phyloP scores from a whole-genome alignment of 805 yeast genomes.

The Lipomyces sp. region DNA sequence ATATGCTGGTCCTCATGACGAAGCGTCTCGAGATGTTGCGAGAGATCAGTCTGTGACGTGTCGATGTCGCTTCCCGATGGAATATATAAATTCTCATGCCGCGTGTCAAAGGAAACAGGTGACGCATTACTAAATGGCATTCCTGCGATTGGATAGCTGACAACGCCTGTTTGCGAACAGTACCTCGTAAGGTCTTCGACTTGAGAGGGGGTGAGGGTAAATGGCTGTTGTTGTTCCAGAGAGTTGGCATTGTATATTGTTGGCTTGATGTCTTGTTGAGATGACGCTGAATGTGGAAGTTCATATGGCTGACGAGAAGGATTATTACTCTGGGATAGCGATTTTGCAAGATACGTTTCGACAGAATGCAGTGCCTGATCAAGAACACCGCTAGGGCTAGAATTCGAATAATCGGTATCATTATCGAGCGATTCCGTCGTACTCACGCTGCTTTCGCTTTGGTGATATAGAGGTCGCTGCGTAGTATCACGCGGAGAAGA shows the following conservation, averaged over 20 bases:
- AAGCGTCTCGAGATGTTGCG: neutral
- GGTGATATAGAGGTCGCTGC: neutral
- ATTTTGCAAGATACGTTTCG: constrained; percentile 19
- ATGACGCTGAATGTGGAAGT: neutral
- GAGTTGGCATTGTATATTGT: neutral
- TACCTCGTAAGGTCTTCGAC: constrained; percentile 20
- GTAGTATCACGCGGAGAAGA: constrained; percentile 1
- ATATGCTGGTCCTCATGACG: neutral
- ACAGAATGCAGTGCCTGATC: constrained; percentile 32
- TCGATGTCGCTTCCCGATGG: neutral
- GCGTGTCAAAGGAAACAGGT: neutral
- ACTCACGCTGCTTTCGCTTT: neutral
- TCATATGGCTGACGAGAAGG: neutral
- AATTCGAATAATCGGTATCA: neutral
- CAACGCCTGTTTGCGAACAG: constrained; percentile 25
- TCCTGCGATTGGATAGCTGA: constrained; percentile 16
- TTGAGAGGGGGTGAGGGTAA: constrained; percentile 15
- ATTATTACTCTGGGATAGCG: neutral
- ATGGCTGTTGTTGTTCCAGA: neutral
- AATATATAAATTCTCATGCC: neutral
- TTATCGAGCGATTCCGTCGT: constrained; percentile 2
- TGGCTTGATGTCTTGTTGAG: neutral
- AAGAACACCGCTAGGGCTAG: constrained; percentile 20
- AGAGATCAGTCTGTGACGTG: neutral
- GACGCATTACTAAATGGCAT: neutral